Base-by-base conservation (phyloP, 106 monocot species). In the Agapanthus africanus region DNA sequence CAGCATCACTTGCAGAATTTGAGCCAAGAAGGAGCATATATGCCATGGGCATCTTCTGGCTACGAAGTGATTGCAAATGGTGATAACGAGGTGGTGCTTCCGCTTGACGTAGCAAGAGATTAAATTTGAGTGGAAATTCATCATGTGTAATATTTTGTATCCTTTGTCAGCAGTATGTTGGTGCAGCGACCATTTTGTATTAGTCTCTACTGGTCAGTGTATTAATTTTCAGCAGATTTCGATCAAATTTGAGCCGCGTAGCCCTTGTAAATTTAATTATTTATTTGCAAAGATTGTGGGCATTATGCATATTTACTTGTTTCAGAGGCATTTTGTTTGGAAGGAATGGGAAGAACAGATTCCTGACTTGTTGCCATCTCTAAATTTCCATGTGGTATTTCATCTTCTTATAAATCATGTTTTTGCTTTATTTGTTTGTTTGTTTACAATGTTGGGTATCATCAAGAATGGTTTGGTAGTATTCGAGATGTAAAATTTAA, bases 1-100 rank as follows among this genome's bases (percentile, higher is more conserved):
- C 6, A 61, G 1, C 19, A 9, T 32, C 33, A 21, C 54, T 25
- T 81, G 49, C 76, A 81, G 81, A 81, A 77, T 67, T 62, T 81
- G 72, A 72, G 70, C 68, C 76, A 81, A 35, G 72, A 81, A 40
- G 81, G 76, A 63, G 76, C 81, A 40, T 76, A 72, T 70, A 68
- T 68, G 76, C 81, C 81, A 63, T 81, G 81, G 81, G 57, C 68
- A 22, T 61, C 72, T 5, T 66, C 71, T 38, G 38, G 40, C 10
- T 49, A 49, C 16, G 40, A 67, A 42, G 57, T 66, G 16, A 71
- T 81, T 50, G 65, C 66, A 40, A 49, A 57, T 0, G 65, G 61
- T 31, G 80, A 81, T 57, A 66, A 38, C 13, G 71, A 81, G 27
- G 46, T 33, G 35, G 75, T 71, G 47, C 44, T 47, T 62, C 41